phyloP scores from a whole-genome alignment of 2,329 filamentous ascomycete species.

The Colletotrichum liaoningense region DNA sequence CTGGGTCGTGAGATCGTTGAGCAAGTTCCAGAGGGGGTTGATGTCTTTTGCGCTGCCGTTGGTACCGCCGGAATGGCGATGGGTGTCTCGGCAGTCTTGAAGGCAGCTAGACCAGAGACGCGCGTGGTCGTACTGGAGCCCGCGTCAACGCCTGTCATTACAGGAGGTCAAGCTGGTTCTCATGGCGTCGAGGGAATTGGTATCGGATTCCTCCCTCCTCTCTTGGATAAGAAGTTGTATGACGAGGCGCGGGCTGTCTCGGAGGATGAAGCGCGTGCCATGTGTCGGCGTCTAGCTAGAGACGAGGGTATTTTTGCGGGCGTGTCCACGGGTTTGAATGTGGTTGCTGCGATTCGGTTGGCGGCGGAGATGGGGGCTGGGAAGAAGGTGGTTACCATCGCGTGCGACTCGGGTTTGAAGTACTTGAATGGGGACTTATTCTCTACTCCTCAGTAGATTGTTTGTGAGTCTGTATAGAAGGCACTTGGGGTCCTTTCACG shows the following conservation, averaged over 20 bases:
- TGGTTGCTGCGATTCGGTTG: background rate
- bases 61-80: constrained; percentile 31
- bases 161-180: background rate
- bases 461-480: no score
- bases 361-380: constrained; percentile 21
- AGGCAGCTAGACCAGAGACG: background rate
- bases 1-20: constrained; percentile 11
- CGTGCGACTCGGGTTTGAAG: constrained; percentile 24
- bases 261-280: constrained; percentile 12
- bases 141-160: background rate
- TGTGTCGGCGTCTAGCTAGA: constrained; percentile 17
- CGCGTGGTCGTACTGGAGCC: constrained; percentile 18
- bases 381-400: constrained; percentile 14
- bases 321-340: constrained; percentile 1
- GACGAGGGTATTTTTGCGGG: constrained; percentile 26
- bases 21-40: constrained; percentile 24
- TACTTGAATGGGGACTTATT: constrained; percentile 15
- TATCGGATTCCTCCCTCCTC: constrained; percentile 2
- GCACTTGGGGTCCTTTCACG: no score
- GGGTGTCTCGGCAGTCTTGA: constrained; percentile 20
- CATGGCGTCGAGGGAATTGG: constrained; percentile 18
- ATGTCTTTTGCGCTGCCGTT: constrained; percentile 32
- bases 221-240: constrained; percentile 10
- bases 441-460: constrained; percentile 32
- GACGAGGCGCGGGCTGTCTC: constrained; percentile 11